A percentile compares a stretch with the other conserved stretches of the same genome.
Evolutionary conservation across 495 filamentous ascomycete species (phyloP).

Genomic region (Penicillium bovifimosum): DNA sequence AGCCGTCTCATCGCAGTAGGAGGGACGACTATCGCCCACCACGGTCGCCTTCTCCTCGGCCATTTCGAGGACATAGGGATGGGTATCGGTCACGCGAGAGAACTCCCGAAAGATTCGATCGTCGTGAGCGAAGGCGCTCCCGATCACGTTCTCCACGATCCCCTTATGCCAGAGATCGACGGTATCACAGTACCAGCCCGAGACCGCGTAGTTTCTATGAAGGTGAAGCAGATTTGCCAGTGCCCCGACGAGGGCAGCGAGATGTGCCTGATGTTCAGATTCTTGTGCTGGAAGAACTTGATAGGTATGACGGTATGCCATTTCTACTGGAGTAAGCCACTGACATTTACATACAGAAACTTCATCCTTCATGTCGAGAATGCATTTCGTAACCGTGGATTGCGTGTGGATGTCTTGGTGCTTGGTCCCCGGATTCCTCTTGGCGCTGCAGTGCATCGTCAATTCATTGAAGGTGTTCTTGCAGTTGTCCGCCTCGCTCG

Average conservation of each 20-base stretch:
- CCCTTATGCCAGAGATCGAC: conserved; percentile 49
- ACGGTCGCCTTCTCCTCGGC: conserved; percentile 57
- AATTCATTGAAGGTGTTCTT: conserved; percentile 83
- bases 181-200: conserved; percentile 68
- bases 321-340: neutral
- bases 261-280: conserved; percentile 92
- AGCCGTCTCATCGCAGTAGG: conserved; percentile 41
- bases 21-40: conserved; percentile 61
- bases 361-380: conserved; percentile 79
- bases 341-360: conserved; percentile 44
- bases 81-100: conserved; percentile 61
- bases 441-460: conserved; percentile 70
- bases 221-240: conserved; percentile 57
- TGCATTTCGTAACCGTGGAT: conserved; percentile 60
- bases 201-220: conserved; percentile 47
- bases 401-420: conserved; percentile 71
- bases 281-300: conserved; percentile 72
- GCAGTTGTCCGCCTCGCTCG: conserved; percentile 73
- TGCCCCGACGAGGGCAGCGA: conserved; percentile 65
- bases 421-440: conserved; percentile 73
- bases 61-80: conserved; percentile 53
- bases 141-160: conserved; percentile 50
- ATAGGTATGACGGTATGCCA: conserved; percentile 44
- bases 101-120: conserved; percentile 53
- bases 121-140: conserved; percentile 59